Conservation (phyloP, 768 basidiomycete species). For the Gymnopilus dilepis region DNA sequence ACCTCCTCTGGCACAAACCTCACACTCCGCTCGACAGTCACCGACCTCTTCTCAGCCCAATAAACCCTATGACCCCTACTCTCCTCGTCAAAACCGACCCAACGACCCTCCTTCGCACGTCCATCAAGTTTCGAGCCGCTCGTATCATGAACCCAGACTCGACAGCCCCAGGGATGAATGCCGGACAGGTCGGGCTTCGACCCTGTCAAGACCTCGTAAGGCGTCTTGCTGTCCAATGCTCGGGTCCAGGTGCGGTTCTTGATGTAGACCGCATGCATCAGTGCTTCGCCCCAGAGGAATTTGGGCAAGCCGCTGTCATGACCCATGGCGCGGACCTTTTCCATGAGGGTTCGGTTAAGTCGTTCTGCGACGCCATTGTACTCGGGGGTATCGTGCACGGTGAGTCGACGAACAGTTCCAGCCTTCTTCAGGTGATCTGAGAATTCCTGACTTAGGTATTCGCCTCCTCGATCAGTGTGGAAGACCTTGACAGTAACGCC, state of each 20-base stretch:
- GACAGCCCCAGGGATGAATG: slow-evolving; percentile 20
- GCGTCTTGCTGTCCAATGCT: slow-evolving; percentile 17
- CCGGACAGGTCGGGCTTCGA: slow-evolving; percentile 23
- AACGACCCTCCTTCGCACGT: slow-evolving; percentile 31
- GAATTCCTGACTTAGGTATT: no score
- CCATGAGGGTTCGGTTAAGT: slow-evolving; percentile 35
- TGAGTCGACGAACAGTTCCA: no score
- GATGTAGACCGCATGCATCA: no score
- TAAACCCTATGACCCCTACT: slow-evolving; percentile 38
- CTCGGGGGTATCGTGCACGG: no score
- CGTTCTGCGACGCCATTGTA: slow-evolving; percentile 46
- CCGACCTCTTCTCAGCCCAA: not conserved
- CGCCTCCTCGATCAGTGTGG: no score
- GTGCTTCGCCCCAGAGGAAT: no score
- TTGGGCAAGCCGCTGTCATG: slow-evolving; percentile 31
- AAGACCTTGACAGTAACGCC: slow-evolving; percentile 30
- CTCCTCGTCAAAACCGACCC: slow-evolving; percentile 41
- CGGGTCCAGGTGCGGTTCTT: slow-evolving; percentile 22
- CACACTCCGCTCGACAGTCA: not conserved
- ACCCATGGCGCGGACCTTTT: slow-evolving; percentile 37
- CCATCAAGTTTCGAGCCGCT: slow-evolving; percentile 32
- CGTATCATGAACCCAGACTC: slow-evolving; percentile 27
- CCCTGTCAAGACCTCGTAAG: slow-evolving; percentile 15
- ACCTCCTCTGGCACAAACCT: not conserved
- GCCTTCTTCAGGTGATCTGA: no score